Evolutionary conservation across 129 eudicot genomes (phyloP).

Genomic region (Kitagawia praeruptora): DNA sequence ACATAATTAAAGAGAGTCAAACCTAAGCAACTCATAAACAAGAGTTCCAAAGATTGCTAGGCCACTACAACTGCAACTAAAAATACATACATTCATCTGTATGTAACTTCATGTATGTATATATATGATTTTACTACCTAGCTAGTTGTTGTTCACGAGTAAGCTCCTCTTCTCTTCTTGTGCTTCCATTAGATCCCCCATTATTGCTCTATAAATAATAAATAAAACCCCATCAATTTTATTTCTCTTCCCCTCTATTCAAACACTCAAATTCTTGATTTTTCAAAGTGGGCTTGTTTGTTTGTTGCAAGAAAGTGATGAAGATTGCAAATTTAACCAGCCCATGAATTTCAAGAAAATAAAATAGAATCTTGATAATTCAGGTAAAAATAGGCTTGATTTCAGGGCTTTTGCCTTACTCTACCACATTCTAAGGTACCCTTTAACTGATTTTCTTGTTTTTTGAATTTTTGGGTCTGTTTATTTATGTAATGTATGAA

Average conservation of each 20-base stretch:
- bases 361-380: slow-evolving; percentile 23
- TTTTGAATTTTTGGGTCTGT: slow-evolving; percentile 16
- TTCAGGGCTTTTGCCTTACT: slow-evolving; percentile 24
- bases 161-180: background rate
- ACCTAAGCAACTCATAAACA: background rate
- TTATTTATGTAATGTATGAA: slow-evolving; percentile 1
- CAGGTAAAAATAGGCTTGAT: slow-evolving; percentile 23
- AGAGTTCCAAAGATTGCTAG: background rate
- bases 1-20: background rate
- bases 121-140: background rate
- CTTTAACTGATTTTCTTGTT: background rate
- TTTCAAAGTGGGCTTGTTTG: background rate
- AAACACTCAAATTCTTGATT: slow-evolving; percentile 1
- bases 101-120: background rate
- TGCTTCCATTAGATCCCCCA: slow-evolving; percentile 5
- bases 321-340: background rate
- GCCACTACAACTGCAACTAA: background rate
- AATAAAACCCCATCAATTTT: no score
- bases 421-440: slow-evolving; percentile 17
- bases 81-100: background rate
- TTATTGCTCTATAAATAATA: background rate
- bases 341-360: slow-evolving; percentile 1
- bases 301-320: background rate
- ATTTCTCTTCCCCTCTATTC: no score
- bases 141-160: background rate